Evolutionary conservation across 2,329 filamentous ascomycete species (phyloP), one percentile per base, ranked within the genome.

Genomic region (Fusarium acutatum): DNA sequence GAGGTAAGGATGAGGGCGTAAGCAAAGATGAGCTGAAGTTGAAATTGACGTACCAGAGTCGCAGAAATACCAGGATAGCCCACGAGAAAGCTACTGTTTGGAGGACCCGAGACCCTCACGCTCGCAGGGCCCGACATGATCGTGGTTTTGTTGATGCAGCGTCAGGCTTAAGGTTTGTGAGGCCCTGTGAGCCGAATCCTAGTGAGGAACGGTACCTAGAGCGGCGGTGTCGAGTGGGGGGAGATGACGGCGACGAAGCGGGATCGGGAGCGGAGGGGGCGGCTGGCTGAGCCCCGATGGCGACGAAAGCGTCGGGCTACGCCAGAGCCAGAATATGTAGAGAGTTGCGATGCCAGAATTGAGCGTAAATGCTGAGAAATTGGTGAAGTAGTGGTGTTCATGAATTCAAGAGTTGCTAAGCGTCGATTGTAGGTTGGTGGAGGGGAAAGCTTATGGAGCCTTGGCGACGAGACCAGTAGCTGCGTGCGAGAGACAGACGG

Each of bases 41-140:
- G 70, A 54, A 50, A 64, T 63, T 49, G 50, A 90, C 94, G 85
- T 89, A 98, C 95, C 90, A 98, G 84, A 41, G 96, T 99, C 79
- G 96, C 96, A 63, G 96, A 98, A 83, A 99, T 98, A 77, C 96
- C 96, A 63, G 96, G 96, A 83, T 98, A 99, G 78, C 96, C 96
- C 77, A 98, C 94, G 74, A 98, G 88, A 82, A 97, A 98, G 85
- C 94, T 96, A 85, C 94, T 96, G 85, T 99, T 99, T 78, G 96
- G 95, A 81, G 95, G 95, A 81, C 96, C 96, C 77, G 95, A 97
- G 85, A 99, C 95, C 88, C 96, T 93, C 86, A 99, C 96, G 84
- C 79, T 83, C 73, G 82, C 82, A 65, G 81, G 79, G 67, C 75
- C 77, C n/a, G 76, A 68, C 76, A 78, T 78, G 70, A 59, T 74